These are phyloP conservation scores for Phtheirospermum japonicum DNA, from an alignment of 257 asterid species.

Conservation along the genomic window DNA sequence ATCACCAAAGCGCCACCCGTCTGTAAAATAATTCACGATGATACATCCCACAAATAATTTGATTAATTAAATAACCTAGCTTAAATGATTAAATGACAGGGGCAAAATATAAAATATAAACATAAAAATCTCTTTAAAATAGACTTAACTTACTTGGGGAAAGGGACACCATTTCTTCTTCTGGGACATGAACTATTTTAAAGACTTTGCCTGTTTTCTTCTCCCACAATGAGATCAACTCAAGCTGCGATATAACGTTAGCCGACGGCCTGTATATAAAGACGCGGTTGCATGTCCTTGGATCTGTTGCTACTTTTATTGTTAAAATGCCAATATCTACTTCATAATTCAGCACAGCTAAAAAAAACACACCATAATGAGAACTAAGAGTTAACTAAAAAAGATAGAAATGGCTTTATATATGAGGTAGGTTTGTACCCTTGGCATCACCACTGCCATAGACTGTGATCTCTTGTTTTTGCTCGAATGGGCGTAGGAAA, in stretches of 20 bases:
- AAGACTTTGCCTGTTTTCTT: slow-evolving; percentile 33
- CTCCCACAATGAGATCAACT: slow-evolving; percentile 49
- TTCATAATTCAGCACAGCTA: slow-evolving; percentile 46
- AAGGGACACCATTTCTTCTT: slow-evolving; percentile 41
- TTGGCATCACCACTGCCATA: slow-evolving; percentile 51
- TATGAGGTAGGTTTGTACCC: slow-evolving; percentile 26
- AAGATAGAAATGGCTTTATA: neutral
- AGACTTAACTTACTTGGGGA: slow-evolving; percentile 44
- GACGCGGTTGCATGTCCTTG: slow-evolving; percentile 38
- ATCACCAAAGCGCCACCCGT: too few relatives aligned
- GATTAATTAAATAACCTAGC: too few relatives aligned
- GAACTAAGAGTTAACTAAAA: neutral
- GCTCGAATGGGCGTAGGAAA: slow-evolving; percentile 43
- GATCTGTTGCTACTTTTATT: slow-evolving; percentile 49
- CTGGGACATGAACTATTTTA: slow-evolving; percentile 35
- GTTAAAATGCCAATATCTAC: slow-evolving; percentile 41
- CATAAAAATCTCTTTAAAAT: too few relatives aligned
- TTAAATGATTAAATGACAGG: too few relatives aligned
- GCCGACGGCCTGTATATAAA: slow-evolving; percentile 37
- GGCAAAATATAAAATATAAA: too few relatives aligned
- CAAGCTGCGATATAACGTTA: slow-evolving; percentile 42
- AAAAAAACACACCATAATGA: neutral
- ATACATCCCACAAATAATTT: too few relatives aligned
- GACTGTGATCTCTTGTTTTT: slow-evolving; percentile 32
- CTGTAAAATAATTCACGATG: too few relatives aligned